phyloP scores from a whole-genome alignment of 129 eudicot genomes.

The Chrysanthemum makinoi region DNA sequence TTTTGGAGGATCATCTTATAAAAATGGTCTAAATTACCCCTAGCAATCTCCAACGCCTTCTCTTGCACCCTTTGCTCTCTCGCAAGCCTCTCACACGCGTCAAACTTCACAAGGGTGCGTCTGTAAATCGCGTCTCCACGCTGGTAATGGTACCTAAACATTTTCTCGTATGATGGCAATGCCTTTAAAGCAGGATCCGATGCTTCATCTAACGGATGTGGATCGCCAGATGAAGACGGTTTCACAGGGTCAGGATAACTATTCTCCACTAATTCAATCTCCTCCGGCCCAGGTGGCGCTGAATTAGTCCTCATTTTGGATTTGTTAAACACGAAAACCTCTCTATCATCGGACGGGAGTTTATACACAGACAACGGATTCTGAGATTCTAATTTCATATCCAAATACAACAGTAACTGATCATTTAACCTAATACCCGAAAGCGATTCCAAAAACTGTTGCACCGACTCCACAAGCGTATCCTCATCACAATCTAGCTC shows the following conservation, averaged over 20 bases:
- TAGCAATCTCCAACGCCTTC: conserved; percentile 89
- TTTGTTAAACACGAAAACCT: conserved; percentile 78
- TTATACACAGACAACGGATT: conserved; percentile 70
- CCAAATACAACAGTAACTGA: conserved; percentile 84
- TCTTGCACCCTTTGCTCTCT: conserved; percentile 94
- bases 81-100: conserved; percentile 53
- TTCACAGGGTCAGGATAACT: conserved; percentile 48
- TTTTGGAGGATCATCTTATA: conserved; percentile 72
- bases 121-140: conserved; percentile 67
- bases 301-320: conserved; percentile 81
- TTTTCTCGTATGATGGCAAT: conserved; percentile 83
- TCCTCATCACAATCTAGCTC: conserved; percentile 79
- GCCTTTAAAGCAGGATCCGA: conserved; percentile 93
- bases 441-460: conserved; percentile 57
- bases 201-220: conserved; percentile 89
- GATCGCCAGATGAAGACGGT: conserved; percentile 43
- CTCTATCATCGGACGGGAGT: conserved; percentile 83
- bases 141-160: conserved; percentile 82
- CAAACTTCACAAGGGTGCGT: conserved; percentile 51
- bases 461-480: conserved; percentile 70
- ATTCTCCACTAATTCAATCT: conserved; percentile 44
- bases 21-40: conserved; percentile 79
- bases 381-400: conserved; percentile 77
- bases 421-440: conserved; percentile 62
- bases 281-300: conserved; percentile 54